Base-by-base conservation (phyloP, 768 basidiomycete genomes). In the Amanita polypyramis region DNA sequence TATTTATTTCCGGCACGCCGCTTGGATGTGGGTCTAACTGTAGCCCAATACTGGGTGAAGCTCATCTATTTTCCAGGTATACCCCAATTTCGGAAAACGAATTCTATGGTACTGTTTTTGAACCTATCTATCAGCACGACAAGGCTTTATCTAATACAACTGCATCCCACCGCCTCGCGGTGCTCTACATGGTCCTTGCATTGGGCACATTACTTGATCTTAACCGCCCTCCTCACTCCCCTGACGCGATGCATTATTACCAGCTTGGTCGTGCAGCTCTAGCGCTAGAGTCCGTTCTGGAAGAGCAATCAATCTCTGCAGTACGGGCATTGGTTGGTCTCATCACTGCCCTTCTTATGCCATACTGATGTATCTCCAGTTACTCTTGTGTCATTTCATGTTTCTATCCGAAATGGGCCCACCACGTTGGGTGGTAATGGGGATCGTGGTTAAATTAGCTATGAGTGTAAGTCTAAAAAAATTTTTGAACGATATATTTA, bases 401-500 rank as follows among this genome's bases (percentile, higher is more conserved):
- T 75, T 75, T 52, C 56, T 74, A 45, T 62, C 66, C 15, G 71
- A 74, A 53, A 70, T 71, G 60, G 77, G 77, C 43, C 73, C 74
- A 20, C 75, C 80, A 21, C 68, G 81, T 52, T 85, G 82, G 82
- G 73, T 78, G 21, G 62, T 79, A 43, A 82, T 83, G 79, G 82
- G 82, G 40, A 69, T 85, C 25, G 74, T 77, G 17, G 79, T 82
- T 21, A 85, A 85, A 62, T 61, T 84, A 54, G 79, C 80, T 45
- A 79, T 81, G 58, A 79, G 79, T 63, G 82, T 84, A 41, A 65
- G 70, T 68, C 38, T 17, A 33, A 9, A n/a, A 35, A 11, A n/a
- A 21, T 27, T 15, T 20, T 15, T 25, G 14, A 17, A 2, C 29
- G 10, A 4, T 15, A 19, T 44, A 17, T 39, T 43, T 30, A 47